Base-by-base conservation (phyloP, 2,329 filamentous ascomycete genomes). In the Arthrinium phaeospermum region DNA sequence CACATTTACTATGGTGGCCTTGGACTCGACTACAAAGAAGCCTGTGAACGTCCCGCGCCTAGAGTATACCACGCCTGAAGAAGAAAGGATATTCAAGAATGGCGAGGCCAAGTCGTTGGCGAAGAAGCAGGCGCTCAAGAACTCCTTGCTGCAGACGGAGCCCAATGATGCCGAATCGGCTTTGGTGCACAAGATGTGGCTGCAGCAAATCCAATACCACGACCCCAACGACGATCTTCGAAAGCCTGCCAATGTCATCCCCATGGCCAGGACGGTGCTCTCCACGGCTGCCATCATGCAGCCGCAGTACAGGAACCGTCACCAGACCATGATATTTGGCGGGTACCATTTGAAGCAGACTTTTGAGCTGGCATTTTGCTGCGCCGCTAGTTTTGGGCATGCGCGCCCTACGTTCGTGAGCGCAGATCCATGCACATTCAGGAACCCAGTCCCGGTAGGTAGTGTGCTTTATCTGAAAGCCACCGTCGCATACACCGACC, bases 301-400 rank as follows among this genome's bases (percentile, higher is more conserved):
- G 79, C 92, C 92, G 0, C 91, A 83, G 72, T 82, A 83, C 72
- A 78, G 82, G 37, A 83, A 83, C 74, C 79, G 82, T 1, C 91
- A 94, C 80, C 91, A 92, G 77, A 93, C 92, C 80, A 93, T 94
- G 92, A 93, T 94, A 71, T 94, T 94, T 77, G 92, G 92, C 70
- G 92, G 92, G 19, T 94, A 92, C 79, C 87, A 94, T 14, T 85
- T 94, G 14, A 93, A 93, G 78, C 90, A 93, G 78, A 92, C 91
- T 0, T 94, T 94, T 77, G 92, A 94, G 81, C 86, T 94, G 8
- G 92, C 92, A 1, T 94, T 94, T 82, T 93, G 91, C 80, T 93
- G 91, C 77, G 92, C 91, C 0, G 91, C 92, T 1, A 90, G 90
- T 12, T 93, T 93, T 78, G 89, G 92, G 0, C 91, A 93, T 78